These are phyloP conservation scores for Nannochloropsis gaditana DNA, from an alignment of 108 stramenopile genomes.

Conservation along the genomic window DNA sequence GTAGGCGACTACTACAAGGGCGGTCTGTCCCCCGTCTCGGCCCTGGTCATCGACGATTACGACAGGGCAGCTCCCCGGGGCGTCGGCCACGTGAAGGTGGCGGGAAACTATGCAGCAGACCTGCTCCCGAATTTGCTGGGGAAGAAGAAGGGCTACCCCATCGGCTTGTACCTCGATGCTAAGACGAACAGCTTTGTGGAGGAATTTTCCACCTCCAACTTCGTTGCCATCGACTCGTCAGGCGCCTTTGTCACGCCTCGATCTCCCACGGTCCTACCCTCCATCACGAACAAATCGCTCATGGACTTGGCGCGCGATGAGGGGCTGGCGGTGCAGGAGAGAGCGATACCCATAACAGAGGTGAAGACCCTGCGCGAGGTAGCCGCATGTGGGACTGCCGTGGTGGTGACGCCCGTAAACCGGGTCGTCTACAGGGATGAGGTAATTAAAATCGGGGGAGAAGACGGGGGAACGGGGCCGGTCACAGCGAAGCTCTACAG, in stretches of 20 bases:
- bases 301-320: slow-evolving; percentile 82
- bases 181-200: slow-evolving; percentile 77
- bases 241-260: slow-evolving; percentile 81
- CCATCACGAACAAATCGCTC: slow-evolving; percentile 93
- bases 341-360: slow-evolving; percentile 70
- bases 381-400: slow-evolving; percentile 93
- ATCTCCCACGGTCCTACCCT: slow-evolving; percentile 78
- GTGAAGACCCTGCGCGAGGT: slow-evolving; percentile 81
- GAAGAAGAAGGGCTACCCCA: slow-evolving; percentile 91
- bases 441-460: slow-evolving; percentile 65
- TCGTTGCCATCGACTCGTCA: slow-evolving; percentile 79
- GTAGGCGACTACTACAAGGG: slow-evolving; percentile 98
- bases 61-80: slow-evolving; percentile 95
- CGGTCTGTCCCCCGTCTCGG: slow-evolving; percentile 79
- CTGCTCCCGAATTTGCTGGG: slow-evolving; percentile 86
- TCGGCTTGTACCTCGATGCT: slow-evolving; percentile 91
- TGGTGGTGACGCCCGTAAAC: slow-evolving; percentile 87
- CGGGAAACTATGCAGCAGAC: slow-evolving; percentile 98
- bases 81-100: slow-evolving; percentile 89
- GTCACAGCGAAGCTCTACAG: slow-evolving; percentile 76
- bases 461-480: slow-evolving; percentile 64
- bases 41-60: slow-evolving; percentile 80
- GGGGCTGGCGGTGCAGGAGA: slow-evolving; percentile 77
- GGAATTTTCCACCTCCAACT: slow-evolving; percentile 97
- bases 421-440: slow-evolving; percentile 54